Evolutionary conservation across 2,329 filamentous ascomycete species (phyloP), one percentile per base, ranked within the genome.

Genomic region (Niveomyces coronatus): DNA sequence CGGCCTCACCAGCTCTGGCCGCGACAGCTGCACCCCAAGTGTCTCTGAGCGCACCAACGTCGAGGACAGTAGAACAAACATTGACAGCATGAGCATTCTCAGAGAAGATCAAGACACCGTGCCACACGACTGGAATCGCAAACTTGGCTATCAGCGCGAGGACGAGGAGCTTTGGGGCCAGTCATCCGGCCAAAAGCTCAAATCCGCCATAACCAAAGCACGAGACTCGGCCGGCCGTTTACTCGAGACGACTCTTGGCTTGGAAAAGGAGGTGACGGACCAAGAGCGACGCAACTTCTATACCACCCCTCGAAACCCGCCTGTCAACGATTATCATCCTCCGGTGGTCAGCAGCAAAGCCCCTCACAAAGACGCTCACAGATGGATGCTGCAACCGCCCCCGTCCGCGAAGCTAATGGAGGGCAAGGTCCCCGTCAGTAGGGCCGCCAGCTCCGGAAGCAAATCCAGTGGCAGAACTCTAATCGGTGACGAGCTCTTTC

Each of bases 361-460:
- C 11, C 71, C 68, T 26, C 78, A 74, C 54, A 76, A 67, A 52
- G 76, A 78, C 39, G 85, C 84, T 43, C 81, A 83, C 39, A 73
- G 71, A 52, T 95, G 88, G 88, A 94, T 95, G 87, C 66, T 94
- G 36, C 85, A 94, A 53, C 88, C 88, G 3, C 86, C 87, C 1
- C 88, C 88, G n/a, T 76, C 81, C 23, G 86, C 88, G 40, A 87
- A 82, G 56, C 70, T 94, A 43, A 95, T 95, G 88, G 83, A 82
- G 46, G 88, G 87, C 47, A 91, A 88, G 56, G 75, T 84, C 24
- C 75, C 76, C 20, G 78, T 82, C 15, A 75, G 70, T 49, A 65
- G 79, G 38, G 80, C 74, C 46, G 65, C 66, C 24, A 83, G 76
- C 52, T 65, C 70, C 24, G 66, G 61, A 28, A 76, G 69, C 50